A percentile compares a stretch with the other conserved stretches of the same genome.
Evolutionary conservation across 139 green algal genomes (phyloP).

Genomic region (Diplosphaera chodatii): DNA sequence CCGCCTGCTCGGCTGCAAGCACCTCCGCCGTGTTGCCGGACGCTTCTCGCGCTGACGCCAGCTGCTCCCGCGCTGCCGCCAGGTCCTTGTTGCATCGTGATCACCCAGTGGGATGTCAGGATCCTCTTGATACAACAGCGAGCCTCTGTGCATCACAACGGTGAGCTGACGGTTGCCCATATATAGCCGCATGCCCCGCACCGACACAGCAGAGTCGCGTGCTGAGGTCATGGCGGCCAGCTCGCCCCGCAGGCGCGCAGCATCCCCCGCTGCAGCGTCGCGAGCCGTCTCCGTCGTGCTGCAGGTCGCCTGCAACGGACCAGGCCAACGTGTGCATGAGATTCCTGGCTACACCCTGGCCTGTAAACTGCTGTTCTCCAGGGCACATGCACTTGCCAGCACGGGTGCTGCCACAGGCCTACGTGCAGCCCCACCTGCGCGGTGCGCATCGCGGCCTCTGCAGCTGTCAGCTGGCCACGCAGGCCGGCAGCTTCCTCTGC

Average conservation of each 20-base stretch:
- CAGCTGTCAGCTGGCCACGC: slow-evolving; percentile 5
- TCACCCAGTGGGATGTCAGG: too few species aligned
- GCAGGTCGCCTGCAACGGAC: neutral
- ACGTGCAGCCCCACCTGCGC: neutral
- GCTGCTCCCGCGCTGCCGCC: neutral
- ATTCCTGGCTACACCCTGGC: slow-evolving; percentile 1
- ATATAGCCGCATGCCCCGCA: too few species aligned
- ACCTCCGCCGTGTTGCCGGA: slow-evolving; percentile 39
- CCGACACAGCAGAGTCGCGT: neutral
- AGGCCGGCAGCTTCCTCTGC: slow-evolving; percentile 8
- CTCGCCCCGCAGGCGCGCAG: neutral
- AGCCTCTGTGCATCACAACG: too few species aligned
- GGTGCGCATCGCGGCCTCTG: neutral
- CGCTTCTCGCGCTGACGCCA: slow-evolving; percentile 5
- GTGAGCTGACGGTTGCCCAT: too few species aligned
- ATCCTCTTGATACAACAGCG: too few species aligned
- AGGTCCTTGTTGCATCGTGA: neutral
- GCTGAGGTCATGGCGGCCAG: neutral
- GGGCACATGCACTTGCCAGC: too few species aligned
- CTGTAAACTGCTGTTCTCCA: too few species aligned
- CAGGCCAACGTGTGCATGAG: neutral
- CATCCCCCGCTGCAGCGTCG: neutral
- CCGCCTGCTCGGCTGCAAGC: slow-evolving; percentile 30
- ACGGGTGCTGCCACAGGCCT: neutral
- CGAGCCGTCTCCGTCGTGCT: neutral